phyloP scores from a whole-genome alignment of 2,329 filamentous ascomycete species.

The Aspergillus thermomutatus region DNA sequence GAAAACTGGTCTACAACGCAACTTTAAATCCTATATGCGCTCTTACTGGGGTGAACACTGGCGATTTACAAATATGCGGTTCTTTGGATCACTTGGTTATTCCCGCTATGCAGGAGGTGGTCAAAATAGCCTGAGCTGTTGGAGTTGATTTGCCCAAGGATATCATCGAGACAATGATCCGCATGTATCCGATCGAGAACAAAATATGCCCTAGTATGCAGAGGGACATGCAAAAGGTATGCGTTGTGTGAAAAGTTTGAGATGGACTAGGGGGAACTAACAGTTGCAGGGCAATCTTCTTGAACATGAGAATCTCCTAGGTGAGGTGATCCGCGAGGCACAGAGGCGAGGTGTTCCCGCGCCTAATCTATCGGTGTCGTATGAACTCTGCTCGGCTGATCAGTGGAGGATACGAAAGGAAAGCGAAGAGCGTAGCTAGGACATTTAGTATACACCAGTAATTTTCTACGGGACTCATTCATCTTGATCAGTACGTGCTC shows the following conservation, averaged over 20 bases:
- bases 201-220: conserved; percentile 39
- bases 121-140: conserved; percentile 42
- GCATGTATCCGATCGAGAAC: conserved; percentile 46
- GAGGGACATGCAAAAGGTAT: conserved; percentile 36
- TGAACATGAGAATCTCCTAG: no score
- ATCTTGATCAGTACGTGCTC: no score
- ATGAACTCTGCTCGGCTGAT: no score
- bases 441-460: no score
- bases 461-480: no score
- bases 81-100: conserved; percentile 47
- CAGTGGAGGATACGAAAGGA: no score
- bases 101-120: conserved; percentile 49
- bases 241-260: neutral
- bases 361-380: no score
- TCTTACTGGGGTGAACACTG: conserved; percentile 51
- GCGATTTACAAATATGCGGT: conserved; percentile 47
- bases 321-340: no score
- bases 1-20: conserved; percentile 49
- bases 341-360: no score
- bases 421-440: no score
- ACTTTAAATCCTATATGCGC: conserved; percentile 54
- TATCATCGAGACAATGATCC: conserved; percentile 46
- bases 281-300: conserved; percentile 41
- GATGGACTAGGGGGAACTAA: neutral
- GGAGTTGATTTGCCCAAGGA: conserved; percentile 45